phyloP scores from a whole-genome alignment of 2,329 filamentous ascomycete genomes.

The Neonectria coccinea region DNA sequence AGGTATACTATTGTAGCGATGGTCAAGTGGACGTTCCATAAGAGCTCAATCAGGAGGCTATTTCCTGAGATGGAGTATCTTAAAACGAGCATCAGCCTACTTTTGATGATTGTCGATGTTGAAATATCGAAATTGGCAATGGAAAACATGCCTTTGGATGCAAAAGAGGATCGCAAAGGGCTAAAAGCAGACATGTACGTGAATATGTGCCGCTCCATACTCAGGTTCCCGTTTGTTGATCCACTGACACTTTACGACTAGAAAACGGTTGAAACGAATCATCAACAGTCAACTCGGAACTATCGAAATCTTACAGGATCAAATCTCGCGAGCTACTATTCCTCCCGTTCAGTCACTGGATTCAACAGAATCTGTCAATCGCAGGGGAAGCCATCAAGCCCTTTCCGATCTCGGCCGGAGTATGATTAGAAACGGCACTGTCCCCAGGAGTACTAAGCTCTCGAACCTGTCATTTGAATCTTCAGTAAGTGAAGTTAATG shows the following conservation, averaged over 20 bases:
- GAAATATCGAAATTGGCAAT: not conserved
- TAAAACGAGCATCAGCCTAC: not conserved
- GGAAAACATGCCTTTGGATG: too few species aligned
- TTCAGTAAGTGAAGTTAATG: not conserved
- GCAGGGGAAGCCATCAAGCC: not conserved
- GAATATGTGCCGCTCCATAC: not conserved
- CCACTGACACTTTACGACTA: not conserved
- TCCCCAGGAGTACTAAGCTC: not conserved
- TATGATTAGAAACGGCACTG: not conserved
- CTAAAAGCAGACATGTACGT: not conserved
- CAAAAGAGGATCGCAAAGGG: not conserved
- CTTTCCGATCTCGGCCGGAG: not conserved
- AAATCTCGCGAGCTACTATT: not conserved
- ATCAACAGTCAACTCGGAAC: not conserved
- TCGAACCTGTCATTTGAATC: not conserved
- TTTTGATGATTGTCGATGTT: not conserved
- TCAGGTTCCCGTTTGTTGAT: not conserved
- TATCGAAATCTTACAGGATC: not conserved
- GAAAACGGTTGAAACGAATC: not conserved
- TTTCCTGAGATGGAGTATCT: slow-evolving; percentile 2
- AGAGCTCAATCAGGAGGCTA: not conserved
- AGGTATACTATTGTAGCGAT: not conserved
- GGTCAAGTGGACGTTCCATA: not conserved
- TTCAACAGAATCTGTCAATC: not conserved
- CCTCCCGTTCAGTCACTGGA: not conserved